A percentile compares a stretch with the other conserved stretches of the same genome.
Conservation (phyloP, 2,329 filamentous ascomycete species). For the Epichloe sylvatica region DNA sequence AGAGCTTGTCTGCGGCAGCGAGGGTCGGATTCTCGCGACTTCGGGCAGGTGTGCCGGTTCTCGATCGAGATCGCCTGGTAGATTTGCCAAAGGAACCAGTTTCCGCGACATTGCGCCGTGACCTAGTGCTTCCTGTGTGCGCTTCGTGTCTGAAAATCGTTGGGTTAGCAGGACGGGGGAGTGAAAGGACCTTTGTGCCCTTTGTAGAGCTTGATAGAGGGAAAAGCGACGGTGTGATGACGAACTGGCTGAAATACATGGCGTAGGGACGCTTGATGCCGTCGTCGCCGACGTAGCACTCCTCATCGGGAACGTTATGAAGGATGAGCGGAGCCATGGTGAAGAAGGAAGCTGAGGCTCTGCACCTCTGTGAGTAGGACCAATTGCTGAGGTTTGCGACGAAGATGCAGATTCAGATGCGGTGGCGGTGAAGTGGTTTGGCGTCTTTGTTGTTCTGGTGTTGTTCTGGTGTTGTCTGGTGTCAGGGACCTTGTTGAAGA, state of each 20-base stretch:
- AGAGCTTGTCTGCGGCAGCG: slow-evolving; percentile 47
- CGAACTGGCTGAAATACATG: slow-evolving; percentile 51
- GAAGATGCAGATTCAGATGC: background rate
- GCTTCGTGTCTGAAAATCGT: slow-evolving; percentile 35
- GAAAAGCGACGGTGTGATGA: background rate
- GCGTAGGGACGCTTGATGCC: slow-evolving; percentile 52
- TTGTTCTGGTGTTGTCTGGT: no score
- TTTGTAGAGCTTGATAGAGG: slow-evolving; percentile 1
- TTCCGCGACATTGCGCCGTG: slow-evolving; percentile 41
- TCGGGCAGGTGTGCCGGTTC: slow-evolving; percentile 43
- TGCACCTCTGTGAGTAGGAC: background rate
- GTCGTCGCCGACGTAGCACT: slow-evolving; percentile 52
- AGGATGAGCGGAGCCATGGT: slow-evolving; percentile 51
- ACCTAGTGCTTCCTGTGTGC: slow-evolving; percentile 32
- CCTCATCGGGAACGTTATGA: slow-evolving; percentile 55
- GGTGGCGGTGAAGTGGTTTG: background rate
- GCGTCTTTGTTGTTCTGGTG: no score
- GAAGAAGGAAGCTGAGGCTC: background rate
- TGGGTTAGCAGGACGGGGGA: background rate
- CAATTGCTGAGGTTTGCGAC: background rate
- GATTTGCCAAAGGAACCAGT: slow-evolving; percentile 54
- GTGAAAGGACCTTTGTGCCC: slow-evolving; percentile 1
- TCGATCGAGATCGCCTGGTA: slow-evolving; percentile 47
- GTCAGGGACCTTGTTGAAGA: no score
- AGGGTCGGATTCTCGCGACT: slow-evolving; percentile 46